phyloP scores from a whole-genome alignment of 306 rosid species.

The Ceratonia siliqua region DNA sequence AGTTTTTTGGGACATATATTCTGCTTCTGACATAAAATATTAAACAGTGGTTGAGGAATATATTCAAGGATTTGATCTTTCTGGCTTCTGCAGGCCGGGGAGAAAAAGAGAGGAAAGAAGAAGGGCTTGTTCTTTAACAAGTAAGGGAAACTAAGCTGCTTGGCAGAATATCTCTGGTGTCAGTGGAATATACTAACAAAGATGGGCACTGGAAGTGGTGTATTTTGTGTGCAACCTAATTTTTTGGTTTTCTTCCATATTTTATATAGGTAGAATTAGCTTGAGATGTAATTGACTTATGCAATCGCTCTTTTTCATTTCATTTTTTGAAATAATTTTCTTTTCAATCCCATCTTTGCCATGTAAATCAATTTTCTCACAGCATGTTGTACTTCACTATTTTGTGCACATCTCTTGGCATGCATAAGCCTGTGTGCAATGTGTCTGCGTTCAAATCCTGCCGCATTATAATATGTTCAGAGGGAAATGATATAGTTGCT shows the following conservation, averaged over 20 bases:
- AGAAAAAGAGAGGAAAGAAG: conserved; percentile 77
- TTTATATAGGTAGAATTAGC: conserved; percentile 46
- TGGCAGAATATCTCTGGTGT: conserved; percentile 33
- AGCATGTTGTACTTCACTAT: background rate
- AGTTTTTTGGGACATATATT: background rate
- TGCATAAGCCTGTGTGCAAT: background rate
- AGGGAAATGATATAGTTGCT: no score
- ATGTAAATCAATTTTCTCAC: conserved; percentile 17
- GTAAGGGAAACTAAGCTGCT: conserved; percentile 30
- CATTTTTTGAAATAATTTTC: conserved; percentile 32
- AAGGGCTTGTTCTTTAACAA: conserved; percentile 71
- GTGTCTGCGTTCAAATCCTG: background rate
- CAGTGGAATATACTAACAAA: conserved; percentile 24
- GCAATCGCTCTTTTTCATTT: conserved; percentile 18
- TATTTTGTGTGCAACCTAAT: conserved; percentile 32
- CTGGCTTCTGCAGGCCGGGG: conserved; percentile 70
- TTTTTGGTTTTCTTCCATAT: conserved; percentile 34
- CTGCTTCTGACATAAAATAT: background rate
- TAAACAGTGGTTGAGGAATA: background rate
- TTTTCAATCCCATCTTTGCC: background rate
- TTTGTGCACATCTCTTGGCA: conserved; percentile 32
- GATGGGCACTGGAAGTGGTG: conserved; percentile 36
- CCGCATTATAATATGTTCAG: background rate
- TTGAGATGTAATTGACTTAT: conserved; percentile 45
- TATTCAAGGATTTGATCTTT: conserved; percentile 11